These are phyloP conservation scores for Coemansia sp. DNA, from an alignment of 192 early-diverging fungal species.

Conservation along the genomic window DNA sequence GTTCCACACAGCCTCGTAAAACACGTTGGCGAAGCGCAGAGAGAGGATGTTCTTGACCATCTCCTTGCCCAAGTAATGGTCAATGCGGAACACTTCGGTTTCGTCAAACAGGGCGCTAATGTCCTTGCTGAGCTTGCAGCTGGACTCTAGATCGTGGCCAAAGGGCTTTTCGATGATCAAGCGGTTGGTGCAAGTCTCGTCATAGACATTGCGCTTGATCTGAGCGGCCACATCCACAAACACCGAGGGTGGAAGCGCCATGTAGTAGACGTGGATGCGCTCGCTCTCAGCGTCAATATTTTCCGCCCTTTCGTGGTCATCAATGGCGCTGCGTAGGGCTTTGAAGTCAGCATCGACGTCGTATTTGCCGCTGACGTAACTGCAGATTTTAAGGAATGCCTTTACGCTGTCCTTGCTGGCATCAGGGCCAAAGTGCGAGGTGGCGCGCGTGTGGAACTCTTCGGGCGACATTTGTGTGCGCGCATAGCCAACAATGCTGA, in stretches of 20 bases:
- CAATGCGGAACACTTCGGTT: slow-evolving; percentile 93
- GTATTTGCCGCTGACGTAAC: slow-evolving; percentile 83
- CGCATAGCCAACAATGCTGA: slow-evolving; percentile 88
- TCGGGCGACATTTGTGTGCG: slow-evolving; percentile 73
- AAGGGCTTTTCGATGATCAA: slow-evolving; percentile 96
- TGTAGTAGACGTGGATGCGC: slow-evolving; percentile 74
- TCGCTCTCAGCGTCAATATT: slow-evolving; percentile 11
- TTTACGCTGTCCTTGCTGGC: slow-evolving; percentile 33
- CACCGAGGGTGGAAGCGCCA: slow-evolving; percentile 92
- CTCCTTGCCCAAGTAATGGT: slow-evolving; percentile 97
- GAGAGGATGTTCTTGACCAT: slow-evolving; percentile 97
- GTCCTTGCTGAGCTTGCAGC: slow-evolving; percentile 62
- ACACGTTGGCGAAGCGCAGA: slow-evolving; percentile 87
- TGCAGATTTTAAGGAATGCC: slow-evolving; percentile 68
- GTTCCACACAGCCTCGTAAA: slow-evolving; percentile 90
- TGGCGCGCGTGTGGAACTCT: slow-evolving; percentile 74
- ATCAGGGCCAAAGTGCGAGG: slow-evolving; percentile 54
- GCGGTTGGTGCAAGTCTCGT: slow-evolving; percentile 63
- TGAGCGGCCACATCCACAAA: slow-evolving; percentile 80
- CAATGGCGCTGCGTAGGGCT: slow-evolving; percentile 61
- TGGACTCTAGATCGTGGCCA: slow-evolving; percentile 83
- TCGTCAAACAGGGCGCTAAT: slow-evolving; percentile 77
- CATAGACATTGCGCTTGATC: slow-evolving; percentile 70
- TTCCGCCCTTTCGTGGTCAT: slow-evolving; percentile 54
- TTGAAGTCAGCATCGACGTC: slow-evolving; percentile 72